These are phyloP conservation scores for Basidiobolus meristosporus DNA, from an alignment of 371 early-diverging fungal species.

Conservation along the genomic window DNA sequence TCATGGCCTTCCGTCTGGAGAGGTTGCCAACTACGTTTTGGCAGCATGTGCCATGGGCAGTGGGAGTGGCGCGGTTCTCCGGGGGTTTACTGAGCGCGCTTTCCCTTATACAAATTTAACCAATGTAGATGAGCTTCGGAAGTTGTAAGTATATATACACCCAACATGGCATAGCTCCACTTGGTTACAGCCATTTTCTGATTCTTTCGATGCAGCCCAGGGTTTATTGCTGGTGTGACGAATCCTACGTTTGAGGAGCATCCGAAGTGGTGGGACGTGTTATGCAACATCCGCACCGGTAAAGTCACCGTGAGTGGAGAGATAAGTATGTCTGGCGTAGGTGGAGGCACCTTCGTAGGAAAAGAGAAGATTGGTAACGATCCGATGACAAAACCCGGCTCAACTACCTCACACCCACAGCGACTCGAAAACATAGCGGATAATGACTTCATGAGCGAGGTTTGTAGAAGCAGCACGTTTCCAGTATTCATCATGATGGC, in stretches of 20 bases:
- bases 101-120: constrained; percentile 82
- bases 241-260: constrained; percentile 88
- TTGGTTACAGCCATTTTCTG: not conserved
- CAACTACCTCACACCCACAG: too few species aligned
- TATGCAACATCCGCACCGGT: constrained; percentile 81
- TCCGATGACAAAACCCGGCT: not conserved
- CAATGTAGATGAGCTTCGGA: constrained; percentile 62
- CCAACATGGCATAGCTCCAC: not conserved
- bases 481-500: too few species aligned
- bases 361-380: not conserved
- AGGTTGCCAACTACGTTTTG: constrained; percentile 82
- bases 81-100: constrained; percentile 75
- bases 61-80: constrained; percentile 68
- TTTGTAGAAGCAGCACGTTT: too few species aligned
- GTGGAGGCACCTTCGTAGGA: constrained; percentile 17
- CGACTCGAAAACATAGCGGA: too few species aligned
- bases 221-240: constrained; percentile 91
- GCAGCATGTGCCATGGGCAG: constrained; percentile 80
- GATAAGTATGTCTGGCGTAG: not conserved
- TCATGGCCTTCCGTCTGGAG: constrained; percentile 72
- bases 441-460: too few species aligned
- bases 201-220: constrained; percentile 26
- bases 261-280: constrained; percentile 86
- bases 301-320: constrained; percentile 76
- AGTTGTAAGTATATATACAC: constrained; percentile 24